Evolutionary conservation across 2,329 filamentous ascomycete genomes (phyloP).

Genomic region (Blastomyces parvus): DNA sequence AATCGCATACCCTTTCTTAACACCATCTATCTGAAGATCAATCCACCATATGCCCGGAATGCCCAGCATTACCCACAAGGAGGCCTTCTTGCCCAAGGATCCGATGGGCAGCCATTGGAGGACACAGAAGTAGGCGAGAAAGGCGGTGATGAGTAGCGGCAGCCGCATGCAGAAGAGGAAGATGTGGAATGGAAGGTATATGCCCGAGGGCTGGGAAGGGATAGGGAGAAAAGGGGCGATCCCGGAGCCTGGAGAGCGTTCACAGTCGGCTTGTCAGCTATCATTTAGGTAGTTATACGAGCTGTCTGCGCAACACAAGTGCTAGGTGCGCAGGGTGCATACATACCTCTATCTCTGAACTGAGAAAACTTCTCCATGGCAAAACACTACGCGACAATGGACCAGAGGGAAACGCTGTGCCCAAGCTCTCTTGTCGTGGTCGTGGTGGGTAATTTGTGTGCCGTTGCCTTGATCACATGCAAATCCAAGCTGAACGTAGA

Average conservation of each 20-base stretch:
- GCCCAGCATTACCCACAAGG: slow-evolving; percentile 77
- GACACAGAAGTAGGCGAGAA: slow-evolving; percentile 63
- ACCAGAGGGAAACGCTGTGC: background rate
- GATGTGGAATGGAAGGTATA: slow-evolving; percentile 56
- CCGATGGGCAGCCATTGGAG: slow-evolving; percentile 73
- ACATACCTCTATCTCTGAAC: slow-evolving; percentile 78
- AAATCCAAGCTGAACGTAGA: background rate
- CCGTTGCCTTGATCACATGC: too few species aligned
- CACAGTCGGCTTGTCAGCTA: background rate
- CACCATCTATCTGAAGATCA: slow-evolving; percentile 94
- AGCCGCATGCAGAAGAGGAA: slow-evolving; percentile 73
- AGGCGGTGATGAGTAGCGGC: slow-evolving; percentile 62
- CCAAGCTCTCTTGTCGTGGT: background rate
- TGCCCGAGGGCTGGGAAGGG: slow-evolving; percentile 52
- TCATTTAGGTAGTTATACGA: background rate
- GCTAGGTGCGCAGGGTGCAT: slow-evolving; percentile 16
- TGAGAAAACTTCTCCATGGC: slow-evolving; percentile 94
- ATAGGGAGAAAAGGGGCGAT: slow-evolving; percentile 93
- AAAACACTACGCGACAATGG: background rate
- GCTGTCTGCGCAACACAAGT: slow-evolving; percentile 5
- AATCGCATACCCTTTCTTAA: slow-evolving; percentile 65
- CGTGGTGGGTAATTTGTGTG: background rate
- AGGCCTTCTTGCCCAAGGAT: slow-evolving; percentile 63
- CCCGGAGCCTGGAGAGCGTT: slow-evolving; percentile 62
- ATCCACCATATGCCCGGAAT: slow-evolving; percentile 97